Evolutionary conservation across 2,329 filamentous ascomycete genomes (phyloP).

Genomic region (Penicillium brasilianum): DNA sequence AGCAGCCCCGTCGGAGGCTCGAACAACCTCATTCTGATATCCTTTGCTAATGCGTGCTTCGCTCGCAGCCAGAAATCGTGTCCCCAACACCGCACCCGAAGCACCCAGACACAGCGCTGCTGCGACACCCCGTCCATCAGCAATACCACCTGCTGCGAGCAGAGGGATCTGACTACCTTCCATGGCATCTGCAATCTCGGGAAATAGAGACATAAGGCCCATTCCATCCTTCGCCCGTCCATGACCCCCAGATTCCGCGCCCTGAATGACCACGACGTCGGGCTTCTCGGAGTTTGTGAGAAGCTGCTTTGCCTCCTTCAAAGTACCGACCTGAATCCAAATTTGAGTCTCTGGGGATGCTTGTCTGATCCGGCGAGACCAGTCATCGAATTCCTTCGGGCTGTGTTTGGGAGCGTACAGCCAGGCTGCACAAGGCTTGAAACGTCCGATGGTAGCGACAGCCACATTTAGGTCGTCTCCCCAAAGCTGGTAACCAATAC

Average conservation of each 20-base stretch:
- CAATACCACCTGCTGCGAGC: slow-evolving; percentile 60
- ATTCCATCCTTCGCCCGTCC: slow-evolving; percentile 55
- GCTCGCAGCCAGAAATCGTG: slow-evolving; percentile 62
- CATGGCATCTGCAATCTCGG: slow-evolving; percentile 56
- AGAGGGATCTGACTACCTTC: slow-evolving; percentile 48
- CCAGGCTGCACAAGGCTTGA: slow-evolving; percentile 50
- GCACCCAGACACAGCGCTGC: slow-evolving; percentile 60
- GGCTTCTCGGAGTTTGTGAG: slow-evolving; percentile 45
- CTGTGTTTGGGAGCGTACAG: slow-evolving; percentile 45
- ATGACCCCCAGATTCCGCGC: slow-evolving; percentile 61
- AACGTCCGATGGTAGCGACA: slow-evolving; percentile 37
- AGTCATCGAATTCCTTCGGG: slow-evolving; percentile 47
- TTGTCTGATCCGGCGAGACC: slow-evolving; percentile 52
- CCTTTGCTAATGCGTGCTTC: slow-evolving; percentile 59
- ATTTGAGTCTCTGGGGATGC: slow-evolving; percentile 53
- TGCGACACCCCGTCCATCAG: slow-evolving; percentile 57
- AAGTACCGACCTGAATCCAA: slow-evolving; percentile 62
- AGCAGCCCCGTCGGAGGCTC: slow-evolving; percentile 57
- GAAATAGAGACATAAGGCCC: slow-evolving; percentile 56
- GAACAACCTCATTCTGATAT: slow-evolving; percentile 58
- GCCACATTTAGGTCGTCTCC: slow-evolving; percentile 42
- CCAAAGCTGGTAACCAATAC: slow-evolving; percentile 52
- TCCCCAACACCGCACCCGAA: slow-evolving; percentile 65
- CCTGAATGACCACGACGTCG: slow-evolving; percentile 61
- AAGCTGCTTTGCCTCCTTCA: slow-evolving; percentile 55